A percentile compares a stretch with the other conserved stretches of the same genome.
These are phyloP conservation scores for Medicago truncatula DNA, from an alignment of 306 rosid genomes.

Conservation along the genomic window MtrunA17r5.0-ANR NC_053049.1:41168001-41168500, in stretches of 20 bases:
- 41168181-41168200: too few relatives aligned
- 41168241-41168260: neutral
- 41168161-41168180: too few relatives aligned
- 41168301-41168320: neutral
- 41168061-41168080: neutral
- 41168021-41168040: conserved; percentile 16
- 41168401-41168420: neutral
- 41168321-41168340: neutral
- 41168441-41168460: conserved; percentile 14
- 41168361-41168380: conserved; percentile 6
- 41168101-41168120: neutral
- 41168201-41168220: neutral
- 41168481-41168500: neutral
- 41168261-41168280: neutral
- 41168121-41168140: neutral
- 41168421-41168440: conserved; percentile 12
- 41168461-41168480: conserved; percentile 13
- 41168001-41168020: conserved; percentile 14
- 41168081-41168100: neutral
- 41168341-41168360: neutral
- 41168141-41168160: neutral
- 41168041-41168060: conserved; percentile 4
- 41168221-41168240: too few relatives aligned
- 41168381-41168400: too few relatives aligned
- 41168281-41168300: neutral